phyloP scores from a whole-genome alignment of 441 rosid species.

The Brassica hybrid region DNA sequence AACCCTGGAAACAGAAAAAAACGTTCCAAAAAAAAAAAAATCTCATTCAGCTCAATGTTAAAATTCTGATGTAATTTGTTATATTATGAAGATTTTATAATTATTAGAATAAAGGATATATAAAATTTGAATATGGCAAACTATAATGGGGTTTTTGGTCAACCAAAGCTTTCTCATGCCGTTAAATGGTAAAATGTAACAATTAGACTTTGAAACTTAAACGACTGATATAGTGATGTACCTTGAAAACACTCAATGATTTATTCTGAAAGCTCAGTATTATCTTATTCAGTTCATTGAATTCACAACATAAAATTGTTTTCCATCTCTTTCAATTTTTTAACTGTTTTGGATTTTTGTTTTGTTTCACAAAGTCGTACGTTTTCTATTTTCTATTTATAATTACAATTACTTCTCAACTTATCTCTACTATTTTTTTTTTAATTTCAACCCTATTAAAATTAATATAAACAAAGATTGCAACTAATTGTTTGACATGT shows the following conservation, averaged over 20 bases:
- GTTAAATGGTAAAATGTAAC: neutral
- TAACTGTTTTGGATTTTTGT: conserved; percentile 16
- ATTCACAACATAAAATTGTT: conserved; percentile 13
- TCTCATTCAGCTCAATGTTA: neutral
- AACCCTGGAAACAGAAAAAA: no score
- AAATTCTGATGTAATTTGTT: neutral
- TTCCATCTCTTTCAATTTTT: conserved; percentile 16
- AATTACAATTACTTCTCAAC: neutral
- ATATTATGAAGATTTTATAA: neutral
- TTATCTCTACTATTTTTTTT: neutral
- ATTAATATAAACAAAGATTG: conserved; percentile 7
- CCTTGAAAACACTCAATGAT: conserved; percentile 10
- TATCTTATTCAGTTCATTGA: conserved; percentile 12
- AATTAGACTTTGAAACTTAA: neutral
- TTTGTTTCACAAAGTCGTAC: neutral
- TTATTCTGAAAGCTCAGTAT: conserved; percentile 5
- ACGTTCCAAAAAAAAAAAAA: neutral
- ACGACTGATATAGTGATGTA: conserved; percentile 10
- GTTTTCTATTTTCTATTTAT: no score
- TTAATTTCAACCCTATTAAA: no score
- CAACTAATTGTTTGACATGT: neutral
- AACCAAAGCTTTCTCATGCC: conserved; percentile 5
- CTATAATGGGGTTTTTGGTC: neutral
- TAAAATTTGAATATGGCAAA: neutral
- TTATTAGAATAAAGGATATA: neutral